Conservation (phyloP, 768 basidiomycete genomes). For the Lactarius indigo region DNA sequence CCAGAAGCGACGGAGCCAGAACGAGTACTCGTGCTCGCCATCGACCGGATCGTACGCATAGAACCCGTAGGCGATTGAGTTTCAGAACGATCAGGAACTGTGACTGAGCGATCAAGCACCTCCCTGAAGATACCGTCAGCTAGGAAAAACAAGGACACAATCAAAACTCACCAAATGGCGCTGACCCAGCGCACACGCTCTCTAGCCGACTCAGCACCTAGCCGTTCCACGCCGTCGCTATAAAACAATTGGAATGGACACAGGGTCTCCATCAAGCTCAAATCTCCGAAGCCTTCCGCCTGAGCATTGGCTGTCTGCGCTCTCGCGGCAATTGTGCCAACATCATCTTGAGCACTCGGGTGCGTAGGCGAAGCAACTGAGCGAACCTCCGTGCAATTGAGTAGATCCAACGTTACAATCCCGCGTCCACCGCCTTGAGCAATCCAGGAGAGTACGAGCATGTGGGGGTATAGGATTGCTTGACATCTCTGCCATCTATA, state of each 20-base stretch:
- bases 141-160: neutral
- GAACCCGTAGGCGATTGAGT: conserved; percentile 54
- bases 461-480: conserved; percentile 77
- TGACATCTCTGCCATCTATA: conserved; percentile 82
- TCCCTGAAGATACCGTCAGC: conserved; percentile 51
- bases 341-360: conserved; percentile 76
- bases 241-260: conserved; percentile 93
- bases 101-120: conserved; percentile 61
- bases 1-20: conserved; percentile 58
- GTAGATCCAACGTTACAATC: conserved; percentile 79
- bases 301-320: conserved; percentile 48
- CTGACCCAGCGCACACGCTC: conserved; percentile 91
- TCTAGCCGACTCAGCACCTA: conserved; percentile 84
- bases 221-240: conserved; percentile 80
- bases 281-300: conserved; percentile 40
- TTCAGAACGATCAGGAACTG: conserved; percentile 45
- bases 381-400: conserved; percentile 84
- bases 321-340: conserved; percentile 79
- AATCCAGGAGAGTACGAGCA: conserved; percentile 84
- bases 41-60: conserved; percentile 65
- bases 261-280: conserved; percentile 59
- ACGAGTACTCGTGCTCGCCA: conserved; percentile 40
- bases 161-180: conserved; percentile 66
- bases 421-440: conserved; percentile 80
- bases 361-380: conserved; percentile 80